phyloP scores from a whole-genome alignment of 2,329 filamentous ascomycete species.

The Endoconidiophora laricicola region DNA sequence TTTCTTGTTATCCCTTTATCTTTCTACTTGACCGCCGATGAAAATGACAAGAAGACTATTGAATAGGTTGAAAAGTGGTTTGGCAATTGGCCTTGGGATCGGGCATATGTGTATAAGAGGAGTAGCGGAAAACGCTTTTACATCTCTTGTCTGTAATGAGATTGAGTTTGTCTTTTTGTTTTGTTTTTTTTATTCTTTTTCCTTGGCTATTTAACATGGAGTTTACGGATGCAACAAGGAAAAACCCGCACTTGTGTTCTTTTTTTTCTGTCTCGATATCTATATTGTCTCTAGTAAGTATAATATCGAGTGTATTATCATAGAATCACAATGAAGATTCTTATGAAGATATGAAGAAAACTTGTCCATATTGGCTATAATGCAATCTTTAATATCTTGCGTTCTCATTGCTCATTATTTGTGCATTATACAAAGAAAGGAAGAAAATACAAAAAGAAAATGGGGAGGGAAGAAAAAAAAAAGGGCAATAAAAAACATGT shows the following conservation, averaged over 20 bases:
- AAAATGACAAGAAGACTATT: no score
- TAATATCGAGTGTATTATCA: no score
- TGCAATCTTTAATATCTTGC: not conserved
- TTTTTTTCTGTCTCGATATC: no score
- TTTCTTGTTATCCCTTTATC: not conserved
- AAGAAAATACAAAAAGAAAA: not conserved
- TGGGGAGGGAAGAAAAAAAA: not conserved
- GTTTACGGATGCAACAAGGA: no score
- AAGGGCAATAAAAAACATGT: not conserved
- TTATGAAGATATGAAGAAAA: not conserved
- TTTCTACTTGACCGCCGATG: not conserved
- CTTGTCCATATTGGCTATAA: not conserved
- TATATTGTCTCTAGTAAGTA: no score
- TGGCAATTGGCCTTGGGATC: no score
- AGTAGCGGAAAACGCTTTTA: constrained; percentile 12
- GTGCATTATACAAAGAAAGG: not conserved
- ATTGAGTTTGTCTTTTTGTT: constrained; percentile 12
- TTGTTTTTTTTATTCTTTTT: not conserved
- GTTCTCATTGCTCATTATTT: not conserved
- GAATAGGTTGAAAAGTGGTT: no score
- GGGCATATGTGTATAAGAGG: not conserved
- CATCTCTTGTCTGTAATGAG: constrained; percentile 14
- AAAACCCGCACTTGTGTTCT: no score
- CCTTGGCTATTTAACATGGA: not conserved
- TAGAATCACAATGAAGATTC: no score